phyloP scores from a whole-genome alignment of 805 yeast species.

The Wickerhamiella azymoides region DNA sequence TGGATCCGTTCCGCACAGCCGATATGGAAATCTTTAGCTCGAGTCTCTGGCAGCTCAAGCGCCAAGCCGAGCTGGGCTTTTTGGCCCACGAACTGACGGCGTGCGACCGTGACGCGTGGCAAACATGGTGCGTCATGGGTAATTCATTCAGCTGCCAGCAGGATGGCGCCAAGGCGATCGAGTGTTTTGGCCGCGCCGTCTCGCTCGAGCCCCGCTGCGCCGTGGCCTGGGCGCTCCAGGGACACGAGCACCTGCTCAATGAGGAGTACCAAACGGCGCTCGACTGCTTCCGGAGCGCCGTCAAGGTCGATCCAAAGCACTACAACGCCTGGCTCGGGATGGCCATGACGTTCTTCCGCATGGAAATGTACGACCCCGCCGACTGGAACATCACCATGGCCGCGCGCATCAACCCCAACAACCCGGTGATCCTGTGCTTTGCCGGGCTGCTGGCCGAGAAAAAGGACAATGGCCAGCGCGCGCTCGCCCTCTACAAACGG shows the following conservation, averaged over 20 bases:
- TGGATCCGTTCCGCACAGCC: constrained; percentile 64
- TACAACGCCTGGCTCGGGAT: constrained; percentile 93
- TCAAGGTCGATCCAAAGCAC: constrained; percentile 64
- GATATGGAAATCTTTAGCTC: constrained; percentile 93
- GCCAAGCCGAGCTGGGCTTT: constrained; percentile 62
- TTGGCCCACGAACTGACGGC: constrained; percentile 70
- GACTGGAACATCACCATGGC: constrained; percentile 82
- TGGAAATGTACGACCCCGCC: constrained; percentile 75
- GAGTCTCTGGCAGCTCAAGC: constrained; percentile 80
- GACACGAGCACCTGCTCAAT: constrained; percentile 77
- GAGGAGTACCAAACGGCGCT: constrained; percentile 87
- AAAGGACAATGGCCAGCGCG: constrained; percentile 50
- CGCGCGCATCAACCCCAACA: constrained; percentile 74
- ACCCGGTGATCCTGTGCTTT: constrained; percentile 80
- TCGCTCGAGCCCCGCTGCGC: constrained; percentile 56
- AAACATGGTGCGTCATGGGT: constrained; percentile 88
- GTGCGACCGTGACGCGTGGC: constrained; percentile 49
- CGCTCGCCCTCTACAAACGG: constrained; percentile 65
- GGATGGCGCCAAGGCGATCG: constrained; percentile 81
- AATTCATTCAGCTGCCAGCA: constrained; percentile 70
- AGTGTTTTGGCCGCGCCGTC: constrained; percentile 69
- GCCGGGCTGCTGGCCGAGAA: constrained; percentile 88
- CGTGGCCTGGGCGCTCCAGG: constrained; percentile 84
- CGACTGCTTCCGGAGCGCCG: constrained; percentile 66
- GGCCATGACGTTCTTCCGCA: constrained; percentile 80